phyloP scores from a whole-genome alignment of 2,329 filamentous ascomycete species.

The Beauveria pseudobassiana region DNA sequence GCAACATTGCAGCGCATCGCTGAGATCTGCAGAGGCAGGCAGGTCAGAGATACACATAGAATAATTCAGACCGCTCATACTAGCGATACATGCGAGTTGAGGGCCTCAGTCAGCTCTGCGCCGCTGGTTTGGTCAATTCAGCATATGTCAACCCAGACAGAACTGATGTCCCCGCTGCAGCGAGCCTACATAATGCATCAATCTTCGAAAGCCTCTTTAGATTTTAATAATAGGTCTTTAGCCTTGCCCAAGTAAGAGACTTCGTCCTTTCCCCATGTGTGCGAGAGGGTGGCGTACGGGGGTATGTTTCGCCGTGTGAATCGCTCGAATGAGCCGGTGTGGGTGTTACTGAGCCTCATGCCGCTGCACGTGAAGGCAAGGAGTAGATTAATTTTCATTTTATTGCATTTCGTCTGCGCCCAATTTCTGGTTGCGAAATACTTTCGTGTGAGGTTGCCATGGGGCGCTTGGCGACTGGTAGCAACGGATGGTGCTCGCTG shows the following conservation, averaged over 20 bases:
- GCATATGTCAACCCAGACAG: constrained; percentile 22
- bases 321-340: too few relatives aligned
- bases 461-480: too few relatives aligned
- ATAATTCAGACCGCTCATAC: constrained; percentile 17
- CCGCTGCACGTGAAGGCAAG: too few relatives aligned
- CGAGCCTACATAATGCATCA: background rate
- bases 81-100: constrained; percentile 20
- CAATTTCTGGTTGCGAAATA: too few relatives aligned
- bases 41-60: constrained; percentile 15
- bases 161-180: background rate
- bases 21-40: too few relatives aligned
- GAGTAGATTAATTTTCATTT: too few relatives aligned
- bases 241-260: background rate
- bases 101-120: constrained; percentile 19
- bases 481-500: too few relatives aligned
- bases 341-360: too few relatives aligned
- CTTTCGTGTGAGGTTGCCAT: too few relatives aligned
- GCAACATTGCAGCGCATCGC: too few relatives aligned
- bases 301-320: too few relatives aligned
- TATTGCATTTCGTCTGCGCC: too few relatives aligned
- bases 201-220: background rate
- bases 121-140: constrained; percentile 22
- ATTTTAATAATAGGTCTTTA: background rate
- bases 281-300: constrained; percentile 19
- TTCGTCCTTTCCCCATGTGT: constrained; percentile 16